Percentiles rank a stretch among this genome's conserved stretches.
These are phyloP conservation scores for Phaeosphaeriaceae sp. DNA, from an alignment of 2,329 filamentous ascomycete species.

Conservation along the genomic window DNA sequence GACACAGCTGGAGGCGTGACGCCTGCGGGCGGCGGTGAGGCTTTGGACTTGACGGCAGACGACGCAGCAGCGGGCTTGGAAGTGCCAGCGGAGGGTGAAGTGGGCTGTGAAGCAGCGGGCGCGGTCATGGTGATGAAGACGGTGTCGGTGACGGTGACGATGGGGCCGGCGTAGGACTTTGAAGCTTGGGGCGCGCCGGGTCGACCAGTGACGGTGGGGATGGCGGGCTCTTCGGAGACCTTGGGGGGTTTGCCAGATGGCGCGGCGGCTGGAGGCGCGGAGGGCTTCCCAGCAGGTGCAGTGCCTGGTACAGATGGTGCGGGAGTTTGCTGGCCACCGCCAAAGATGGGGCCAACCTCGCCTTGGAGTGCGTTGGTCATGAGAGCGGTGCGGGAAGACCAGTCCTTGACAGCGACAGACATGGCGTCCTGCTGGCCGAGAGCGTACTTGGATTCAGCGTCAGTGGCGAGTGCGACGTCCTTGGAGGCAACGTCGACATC, in stretches of 20 bases:
- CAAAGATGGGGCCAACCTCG: conserved; percentile 38
- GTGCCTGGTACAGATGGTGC: conserved; percentile 6
- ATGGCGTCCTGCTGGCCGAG: conserved; percentile 54
- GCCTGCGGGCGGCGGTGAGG: background rate
- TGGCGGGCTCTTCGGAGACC: conserved; percentile 14
- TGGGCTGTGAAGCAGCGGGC: conserved; percentile 8
- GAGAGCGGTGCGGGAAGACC: conserved; percentile 50
- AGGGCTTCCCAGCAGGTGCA: conserved; percentile 1
- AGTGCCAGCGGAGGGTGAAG: conserved; percentile 8
- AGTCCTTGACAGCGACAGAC: conserved; percentile 49
- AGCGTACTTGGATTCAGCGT: conserved; percentile 23
- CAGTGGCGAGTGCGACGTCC: conserved; percentile 36
- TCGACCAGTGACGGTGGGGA: conserved; percentile 25
- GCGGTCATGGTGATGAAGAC: conserved; percentile 37
- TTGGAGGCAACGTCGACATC: conserved; percentile 57
- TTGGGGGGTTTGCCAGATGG: conserved; percentile 9
- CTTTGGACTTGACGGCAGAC: conserved; percentile 2
- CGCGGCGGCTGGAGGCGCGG: background rate
- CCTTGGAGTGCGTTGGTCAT: conserved; percentile 37
- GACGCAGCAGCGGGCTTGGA: background rate
- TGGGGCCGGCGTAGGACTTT: conserved; percentile 8
- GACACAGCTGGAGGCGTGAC: conserved; percentile 1
- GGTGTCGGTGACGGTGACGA: conserved; percentile 36
- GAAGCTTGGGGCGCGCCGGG: conserved; percentile 21
- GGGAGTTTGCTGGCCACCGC: conserved; percentile 15